phyloP scores from a whole-genome alignment of 2,329 filamentous ascomycete species.

The Beauveria sp. region DNA sequence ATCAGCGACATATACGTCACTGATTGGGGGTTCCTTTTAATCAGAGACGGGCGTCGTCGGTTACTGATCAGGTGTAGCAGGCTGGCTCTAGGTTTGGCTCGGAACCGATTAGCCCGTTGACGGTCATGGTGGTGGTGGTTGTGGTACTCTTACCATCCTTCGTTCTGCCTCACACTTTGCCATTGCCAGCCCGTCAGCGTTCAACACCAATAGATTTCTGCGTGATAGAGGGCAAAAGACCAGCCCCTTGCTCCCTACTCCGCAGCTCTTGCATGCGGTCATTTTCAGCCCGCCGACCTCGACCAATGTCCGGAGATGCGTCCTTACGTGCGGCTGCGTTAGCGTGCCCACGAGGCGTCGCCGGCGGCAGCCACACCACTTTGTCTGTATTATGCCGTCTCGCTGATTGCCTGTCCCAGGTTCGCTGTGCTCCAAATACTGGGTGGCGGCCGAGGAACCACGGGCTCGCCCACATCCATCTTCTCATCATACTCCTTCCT shows the following conservation, averaged over 20 bases:
- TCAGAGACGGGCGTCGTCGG: background rate
- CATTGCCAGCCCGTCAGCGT: slow-evolving; percentile 3
- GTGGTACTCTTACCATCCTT: background rate
- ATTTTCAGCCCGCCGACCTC: background rate
- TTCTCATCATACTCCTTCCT: background rate
- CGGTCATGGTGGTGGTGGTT: background rate
- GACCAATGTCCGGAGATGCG: background rate
- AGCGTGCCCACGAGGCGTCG: slow-evolving; percentile 10
- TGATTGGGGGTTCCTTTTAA: background rate
- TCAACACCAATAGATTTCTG: slow-evolving; percentile 5
- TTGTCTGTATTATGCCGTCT: background rate
- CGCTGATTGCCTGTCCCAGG: background rate
- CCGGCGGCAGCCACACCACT: background rate
- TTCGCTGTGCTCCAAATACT: slow-evolving; percentile 2
- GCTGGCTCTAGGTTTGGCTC: background rate
- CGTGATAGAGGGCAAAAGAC: background rate
- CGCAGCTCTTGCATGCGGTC: background rate
- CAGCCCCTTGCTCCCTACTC: background rate
- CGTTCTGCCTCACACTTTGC: slow-evolving; percentile 2
- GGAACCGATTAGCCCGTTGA: background rate
- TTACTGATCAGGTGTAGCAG: background rate
- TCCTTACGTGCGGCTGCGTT: slow-evolving; percentile 3
- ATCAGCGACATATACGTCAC: slow-evolving; percentile 2
- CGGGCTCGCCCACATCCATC: background rate
- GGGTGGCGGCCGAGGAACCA: background rate